phyloP scores from a whole-genome alignment of 352 stramenopile genomes.

The Lagenidium sp. region DNA sequence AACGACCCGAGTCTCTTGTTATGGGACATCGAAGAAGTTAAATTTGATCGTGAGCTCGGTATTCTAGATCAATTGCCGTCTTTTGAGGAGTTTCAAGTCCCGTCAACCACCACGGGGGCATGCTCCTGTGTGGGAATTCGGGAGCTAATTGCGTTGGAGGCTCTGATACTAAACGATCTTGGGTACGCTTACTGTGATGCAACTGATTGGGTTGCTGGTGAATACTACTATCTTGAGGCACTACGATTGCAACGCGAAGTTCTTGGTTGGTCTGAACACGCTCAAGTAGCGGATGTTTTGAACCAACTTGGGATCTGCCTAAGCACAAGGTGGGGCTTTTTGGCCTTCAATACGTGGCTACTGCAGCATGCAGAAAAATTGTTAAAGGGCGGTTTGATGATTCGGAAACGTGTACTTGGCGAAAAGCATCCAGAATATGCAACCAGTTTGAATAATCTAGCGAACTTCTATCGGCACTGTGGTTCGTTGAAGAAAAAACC shows the following conservation, averaged over 20 bases:
- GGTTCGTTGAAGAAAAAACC: slow-evolving; percentile 10
- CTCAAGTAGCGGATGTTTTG: slow-evolving; percentile 70
- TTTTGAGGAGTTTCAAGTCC: slow-evolving; percentile 32
- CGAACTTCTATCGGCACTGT: slow-evolving; percentile 78
- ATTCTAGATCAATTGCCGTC: slow-evolving; percentile 40
- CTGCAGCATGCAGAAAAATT: slow-evolving; percentile 57
- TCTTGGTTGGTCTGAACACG: slow-evolving; percentile 56
- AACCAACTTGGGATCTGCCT: slow-evolving; percentile 77
- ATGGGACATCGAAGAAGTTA: slow-evolving; percentile 68
- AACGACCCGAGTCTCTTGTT: slow-evolving; percentile 55
- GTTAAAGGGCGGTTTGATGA: slow-evolving; percentile 48
- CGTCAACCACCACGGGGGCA: slow-evolving; percentile 12
- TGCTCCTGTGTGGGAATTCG: slow-evolving; percentile 61
- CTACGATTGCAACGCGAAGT: slow-evolving; percentile 68
- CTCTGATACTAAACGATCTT: slow-evolving; percentile 61
- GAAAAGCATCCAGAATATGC: slow-evolving; percentile 72
- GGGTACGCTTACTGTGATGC: slow-evolving; percentile 67
- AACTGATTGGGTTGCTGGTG: slow-evolving; percentile 58
- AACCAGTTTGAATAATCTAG: slow-evolving; percentile 78
- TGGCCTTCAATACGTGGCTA: slow-evolving; percentile 66
- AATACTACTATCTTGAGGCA: slow-evolving; percentile 73
- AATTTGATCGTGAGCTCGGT: slow-evolving; percentile 48
- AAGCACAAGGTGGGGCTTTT: slow-evolving; percentile 58
- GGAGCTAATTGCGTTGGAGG: slow-evolving; percentile 64
- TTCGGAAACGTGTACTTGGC: slow-evolving; percentile 58